Conservation (phyloP, 2,329 filamentous ascomycete genomes). For the Mycosphaerella sp. region DNA sequence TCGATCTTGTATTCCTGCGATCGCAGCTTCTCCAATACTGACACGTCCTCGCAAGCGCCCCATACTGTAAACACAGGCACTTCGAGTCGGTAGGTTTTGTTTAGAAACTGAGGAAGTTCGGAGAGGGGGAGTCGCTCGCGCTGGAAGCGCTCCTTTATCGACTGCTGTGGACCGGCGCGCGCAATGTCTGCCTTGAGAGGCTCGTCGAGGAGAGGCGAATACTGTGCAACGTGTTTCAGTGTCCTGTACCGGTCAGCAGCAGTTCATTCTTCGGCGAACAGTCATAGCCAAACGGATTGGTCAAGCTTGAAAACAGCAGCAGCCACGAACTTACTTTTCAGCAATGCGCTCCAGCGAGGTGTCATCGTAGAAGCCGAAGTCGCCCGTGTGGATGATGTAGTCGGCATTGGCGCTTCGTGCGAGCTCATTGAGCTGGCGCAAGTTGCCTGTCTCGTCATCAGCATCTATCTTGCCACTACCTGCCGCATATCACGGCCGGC, state of each 20-base stretch:
- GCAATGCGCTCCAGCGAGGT: constrained; percentile 93
- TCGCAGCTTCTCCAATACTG: constrained; percentile 93
- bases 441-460: constrained; percentile 61
- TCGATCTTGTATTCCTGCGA: constrained; percentile 97
- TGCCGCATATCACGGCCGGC: neutral
- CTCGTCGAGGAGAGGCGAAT: constrained; percentile 88
- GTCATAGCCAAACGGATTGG: neutral
- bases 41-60: constrained; percentile 97
- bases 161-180: constrained; percentile 57
- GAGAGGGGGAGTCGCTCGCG: constrained; percentile 82
- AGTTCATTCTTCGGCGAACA: neutral
- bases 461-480: neutral
- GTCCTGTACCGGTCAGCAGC: constrained; percentile 54
- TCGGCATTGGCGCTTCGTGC: constrained; percentile 91
- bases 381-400: constrained; percentile 96
- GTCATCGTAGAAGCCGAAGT: constrained; percentile 98
- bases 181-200: constrained; percentile 61
- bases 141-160: constrained; percentile 76
- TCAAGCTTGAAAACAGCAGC: neutral
- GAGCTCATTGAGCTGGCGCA: constrained; percentile 91
- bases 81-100: constrained; percentile 82
- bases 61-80: constrained; percentile 98
- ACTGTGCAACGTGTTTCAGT: constrained; percentile 95
- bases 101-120: constrained; percentile 82
- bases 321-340: constrained; percentile 66